Evolutionary conservation across 352 stramenopile species (phyloP).

Genomic region (Halophytophthora batemanensis): DNA sequence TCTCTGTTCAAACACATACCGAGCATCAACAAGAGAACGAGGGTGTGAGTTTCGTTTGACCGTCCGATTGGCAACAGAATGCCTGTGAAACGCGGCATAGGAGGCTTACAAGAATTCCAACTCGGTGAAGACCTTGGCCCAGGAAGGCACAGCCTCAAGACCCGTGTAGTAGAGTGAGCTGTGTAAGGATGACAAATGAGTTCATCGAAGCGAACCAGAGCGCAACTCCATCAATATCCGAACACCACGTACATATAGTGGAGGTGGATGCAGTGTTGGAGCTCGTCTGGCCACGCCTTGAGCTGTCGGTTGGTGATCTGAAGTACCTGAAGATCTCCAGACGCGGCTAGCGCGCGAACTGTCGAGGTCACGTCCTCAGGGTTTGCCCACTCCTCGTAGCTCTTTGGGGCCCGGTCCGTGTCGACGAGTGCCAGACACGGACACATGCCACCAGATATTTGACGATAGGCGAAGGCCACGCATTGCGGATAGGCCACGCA

Average conservation of each 20-base stretch:
- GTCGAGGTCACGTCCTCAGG: background rate
- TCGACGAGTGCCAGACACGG: constrained; percentile 33
- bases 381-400: constrained; percentile 15
- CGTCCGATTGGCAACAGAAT: no score
- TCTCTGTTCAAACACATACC: background rate
- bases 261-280: constrained; percentile 1
- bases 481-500: constrained; percentile 4
- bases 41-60: no score
- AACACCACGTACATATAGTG: constrained; percentile 5
- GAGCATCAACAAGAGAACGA: no score
- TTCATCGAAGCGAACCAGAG: background rate
- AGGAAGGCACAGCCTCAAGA: background rate
- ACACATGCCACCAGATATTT: constrained; percentile 4
- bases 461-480: constrained; percentile 5
- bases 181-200: background rate
- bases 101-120: constrained; percentile 5
- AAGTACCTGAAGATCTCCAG: constrained; percentile 5
- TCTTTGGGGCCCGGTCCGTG: constrained; percentile 3
- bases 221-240: background rate
- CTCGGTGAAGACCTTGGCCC: background rate
- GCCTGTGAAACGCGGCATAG: no score
- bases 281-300: background rate
- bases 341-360: background rate
- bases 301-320: constrained; percentile 8
- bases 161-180: constrained; percentile 7